Percentiles rank a stretch among this genome's conserved stretches.
phyloP scores from a whole-genome alignment of 2,329 filamentous ascomycete genomes.

The Paecilomyces variotii region DNA sequence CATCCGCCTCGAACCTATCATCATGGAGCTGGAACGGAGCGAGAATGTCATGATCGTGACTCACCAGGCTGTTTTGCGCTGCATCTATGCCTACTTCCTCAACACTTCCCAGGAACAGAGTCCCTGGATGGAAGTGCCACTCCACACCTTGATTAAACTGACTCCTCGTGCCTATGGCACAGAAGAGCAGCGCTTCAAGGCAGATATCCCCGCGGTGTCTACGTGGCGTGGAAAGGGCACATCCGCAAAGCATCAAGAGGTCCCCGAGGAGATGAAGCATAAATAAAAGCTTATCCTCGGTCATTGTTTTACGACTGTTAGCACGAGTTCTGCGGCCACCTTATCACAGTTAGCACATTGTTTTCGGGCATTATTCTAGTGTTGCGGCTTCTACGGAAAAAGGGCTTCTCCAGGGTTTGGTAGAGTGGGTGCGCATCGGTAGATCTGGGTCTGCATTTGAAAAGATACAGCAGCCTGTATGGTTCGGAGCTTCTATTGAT shows the following conservation, averaged over 20 bases:
- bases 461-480: not conserved
- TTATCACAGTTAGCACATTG: not conserved
- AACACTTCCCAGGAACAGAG: constrained; percentile 87
- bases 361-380: not conserved
- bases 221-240: constrained; percentile 94
- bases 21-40: constrained; percentile 95
- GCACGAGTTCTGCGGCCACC: not conserved
- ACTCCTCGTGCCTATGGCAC: constrained; percentile 93
- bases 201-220: constrained; percentile 89
- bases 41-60: constrained; percentile 98
- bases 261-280: constrained; percentile 15
- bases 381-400: not conserved
- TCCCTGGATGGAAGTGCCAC: constrained; percentile 96
- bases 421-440: not conserved
- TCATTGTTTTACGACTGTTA: not conserved
- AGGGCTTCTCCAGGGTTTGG: not conserved
- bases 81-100: constrained; percentile 99
- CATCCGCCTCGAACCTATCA: constrained; percentile 94
- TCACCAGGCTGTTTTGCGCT: constrained; percentile 91
- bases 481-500: not conserved
- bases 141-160: constrained; percentile 93
- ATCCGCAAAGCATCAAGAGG: constrained; percentile 72
- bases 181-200: constrained; percentile 77
- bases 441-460: not conserved
- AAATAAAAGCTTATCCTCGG: not conserved